Base-by-base conservation (phyloP, 305 asterid species). In the Salvia sclarea region DNA sequence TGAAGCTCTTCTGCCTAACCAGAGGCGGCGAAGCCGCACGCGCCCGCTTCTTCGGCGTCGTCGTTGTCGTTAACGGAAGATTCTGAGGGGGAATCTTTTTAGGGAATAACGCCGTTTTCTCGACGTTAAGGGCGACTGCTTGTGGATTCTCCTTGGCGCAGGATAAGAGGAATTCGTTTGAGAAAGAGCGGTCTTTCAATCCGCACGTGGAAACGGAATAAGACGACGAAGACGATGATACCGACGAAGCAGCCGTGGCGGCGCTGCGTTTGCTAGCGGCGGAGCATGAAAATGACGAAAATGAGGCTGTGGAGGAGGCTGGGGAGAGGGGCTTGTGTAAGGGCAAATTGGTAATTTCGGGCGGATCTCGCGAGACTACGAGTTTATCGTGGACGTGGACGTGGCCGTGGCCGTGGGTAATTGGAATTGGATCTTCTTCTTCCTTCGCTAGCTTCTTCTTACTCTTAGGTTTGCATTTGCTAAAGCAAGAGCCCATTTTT, bases 401-500 rank as follows among this genome's bases (percentile, higher is more conserved):
- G 44, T 2, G 22, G 35, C 35, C 85, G 65, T 64, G 78, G 75
- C 58, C 58, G 50, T 3, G 21, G 31, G 3, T 4, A 4, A 2
- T 25, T 25, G 31, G 31, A 7, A 33, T 8, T 25, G 9, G 9
- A 49, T 82, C 80, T 54, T 78, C 73, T 5, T 20, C 24, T 8
- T 49, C 30, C 56, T 21, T 49, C 14, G 30, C 30, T n/a, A n/a
- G 9, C 57, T 76, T 78, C 71, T 35, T 14, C 55, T 79, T 68
- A 67, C 76, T 87, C 76, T 82, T 83, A 3, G 89, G 77, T 37
- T 33, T 85, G 81, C 90, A 85, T 79, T 89, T 87, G 83, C 96
- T 87, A 64, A 89, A 81, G 90, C 96, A 89, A 79, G 90, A 82
- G 20, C 96, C 96, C 96, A 89, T 84, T 76, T 49, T 37, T 58